Base-by-base conservation (phyloP, 176 grass and related monocot genomes). In the Echinochloa phyllopogon region DNA sequence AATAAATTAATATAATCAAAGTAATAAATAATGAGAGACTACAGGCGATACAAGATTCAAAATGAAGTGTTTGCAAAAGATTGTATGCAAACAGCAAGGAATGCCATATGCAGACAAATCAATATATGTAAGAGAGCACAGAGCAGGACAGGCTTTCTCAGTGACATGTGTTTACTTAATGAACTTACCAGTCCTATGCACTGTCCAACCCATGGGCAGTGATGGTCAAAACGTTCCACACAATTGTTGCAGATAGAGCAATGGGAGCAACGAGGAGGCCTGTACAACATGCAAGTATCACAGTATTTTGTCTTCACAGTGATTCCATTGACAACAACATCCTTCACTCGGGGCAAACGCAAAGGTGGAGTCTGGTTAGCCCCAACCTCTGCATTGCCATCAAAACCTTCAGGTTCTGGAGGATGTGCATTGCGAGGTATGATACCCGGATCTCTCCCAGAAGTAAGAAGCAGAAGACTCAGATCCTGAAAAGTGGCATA, bases 161-260 rank as follows among this genome's bases (percentile, higher is more conserved):
- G 29, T 82, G 52, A 57, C 5, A 41, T n/a, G 36, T 69, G 37
- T 62, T 60, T 3, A 60, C 38, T 53, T 82, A 43, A 83, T 86
- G 79, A 88, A 92, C 90, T 94, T 88, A 97, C 94, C 70, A 92
- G 86, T 88, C 94, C 94, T 79, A 97, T 92, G 89, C 94, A 97
- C 83, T 97, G 94, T 73, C 94, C 94, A 14, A 97, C 94, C 94
- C 94, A 97, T 69, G 94, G 94, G 76, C 94, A 97, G 79, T 97
- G 92, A 89, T 97, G 94, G 76, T 97, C 94, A 68, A 97, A 97
- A 20, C 94, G 85, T 86, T 97, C 94, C 45, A 97, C 94, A 3
- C 94, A 97, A 63, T 97, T 97, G 88, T 97, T 94, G 89, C 94
- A 97, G 75, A 97, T 97, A 59, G 92, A 94, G 88, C 94, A 97